Base-by-base conservation (phyloP, 1,284 basidiomycete genomes). In the Malassezia pachydermatis region DNA sequence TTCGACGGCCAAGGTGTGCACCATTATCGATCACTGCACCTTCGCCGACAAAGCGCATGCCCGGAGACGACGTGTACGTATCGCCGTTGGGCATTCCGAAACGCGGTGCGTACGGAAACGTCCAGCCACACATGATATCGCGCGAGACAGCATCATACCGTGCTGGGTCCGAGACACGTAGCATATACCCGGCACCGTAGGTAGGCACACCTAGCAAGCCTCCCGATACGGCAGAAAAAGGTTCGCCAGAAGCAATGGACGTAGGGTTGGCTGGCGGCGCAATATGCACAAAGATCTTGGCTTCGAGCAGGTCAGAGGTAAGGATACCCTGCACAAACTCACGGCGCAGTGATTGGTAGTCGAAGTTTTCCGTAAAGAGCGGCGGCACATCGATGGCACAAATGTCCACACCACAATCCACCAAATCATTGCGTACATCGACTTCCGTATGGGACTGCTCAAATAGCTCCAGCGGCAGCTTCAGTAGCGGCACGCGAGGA, bases 281-380 rank as follows among this genome's bases (percentile, higher is more conserved):
- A 42, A 92, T 78, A 65, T 90, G 86, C 59, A 87, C 84, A 67
- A 86, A 81, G 52, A 98, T 92, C 60, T 84, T 90, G 75, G 95
- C 92, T 77, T 88, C 89, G 36, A 98, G 78, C 37, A 98, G 73
- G 73, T 99, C 94, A 11, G 87, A 92, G 0, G 88, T 94, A 51
- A 99, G 77, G 36, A 99, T 81, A n/a, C 92, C 92, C 63, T 88
- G 86, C 20, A 98, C 85, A 67, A 98, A 95, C 73, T 98, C 88
- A 58, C 81, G 77, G 48, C 89, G 80, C 55, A 96, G 79, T 72
- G 89, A 85, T 39, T 84, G 83, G 70, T 94, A 98, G 74, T 98
- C 94, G 71, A 99, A 99, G 74, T 98, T 98, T 73, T 98, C 94
- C 63, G 94, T 90, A 75, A 96, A 98, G 4, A 96, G 75, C 0